These are phyloP conservation scores for Grammothele lineata DNA, from an alignment of 768 basidiomycete genomes.

Conservation along the genomic window DNA sequence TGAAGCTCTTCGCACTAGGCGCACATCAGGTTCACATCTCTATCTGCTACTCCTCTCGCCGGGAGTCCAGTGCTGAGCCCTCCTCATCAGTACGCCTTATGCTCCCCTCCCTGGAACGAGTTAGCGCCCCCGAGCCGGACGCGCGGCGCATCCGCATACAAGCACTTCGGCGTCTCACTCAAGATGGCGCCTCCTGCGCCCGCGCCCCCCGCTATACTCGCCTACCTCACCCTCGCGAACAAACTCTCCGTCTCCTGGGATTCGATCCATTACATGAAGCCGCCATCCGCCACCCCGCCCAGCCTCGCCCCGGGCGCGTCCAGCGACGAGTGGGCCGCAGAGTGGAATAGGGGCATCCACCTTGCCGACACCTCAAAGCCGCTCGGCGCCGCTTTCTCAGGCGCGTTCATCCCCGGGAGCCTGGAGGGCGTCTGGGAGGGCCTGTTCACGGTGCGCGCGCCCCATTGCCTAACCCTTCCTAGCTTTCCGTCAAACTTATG, in stretches of 20 bases:
- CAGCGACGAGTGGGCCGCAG: conserved; percentile 62
- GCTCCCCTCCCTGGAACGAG: conserved; percentile 53
- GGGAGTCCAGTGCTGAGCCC: neutral
- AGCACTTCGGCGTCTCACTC: conserved; percentile 25
- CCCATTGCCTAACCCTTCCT: neutral
- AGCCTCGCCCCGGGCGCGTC: conserved; percentile 14
- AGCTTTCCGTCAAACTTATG: too few relatives aligned
- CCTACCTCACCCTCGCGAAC: conserved; percentile 53
- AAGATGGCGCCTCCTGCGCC: conserved; percentile 55
- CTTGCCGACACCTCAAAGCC: conserved; percentile 27
- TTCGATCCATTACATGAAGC: conserved; percentile 22
- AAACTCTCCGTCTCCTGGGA: conserved; percentile 21
- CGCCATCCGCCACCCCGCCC: conserved; percentile 21
- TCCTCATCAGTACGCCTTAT: conserved; percentile 53
- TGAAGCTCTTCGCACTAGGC: conserved; percentile 62
- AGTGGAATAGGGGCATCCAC: conserved; percentile 46
- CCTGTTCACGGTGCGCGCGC: conserved; percentile 58
- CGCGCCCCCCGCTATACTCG: conserved; percentile 67
- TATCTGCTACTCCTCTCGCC: conserved; percentile 14
- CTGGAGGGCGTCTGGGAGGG: conserved; percentile 82
- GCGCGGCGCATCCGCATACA: conserved; percentile 14
- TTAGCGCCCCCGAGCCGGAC: conserved; percentile 36
- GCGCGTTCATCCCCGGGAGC: conserved; percentile 59
- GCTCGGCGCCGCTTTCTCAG: conserved; percentile 32
- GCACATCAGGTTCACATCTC: conserved; percentile 45